Base-by-base conservation (phyloP, 805 yeast species). In the Monosporozyma solicola region DNA sequence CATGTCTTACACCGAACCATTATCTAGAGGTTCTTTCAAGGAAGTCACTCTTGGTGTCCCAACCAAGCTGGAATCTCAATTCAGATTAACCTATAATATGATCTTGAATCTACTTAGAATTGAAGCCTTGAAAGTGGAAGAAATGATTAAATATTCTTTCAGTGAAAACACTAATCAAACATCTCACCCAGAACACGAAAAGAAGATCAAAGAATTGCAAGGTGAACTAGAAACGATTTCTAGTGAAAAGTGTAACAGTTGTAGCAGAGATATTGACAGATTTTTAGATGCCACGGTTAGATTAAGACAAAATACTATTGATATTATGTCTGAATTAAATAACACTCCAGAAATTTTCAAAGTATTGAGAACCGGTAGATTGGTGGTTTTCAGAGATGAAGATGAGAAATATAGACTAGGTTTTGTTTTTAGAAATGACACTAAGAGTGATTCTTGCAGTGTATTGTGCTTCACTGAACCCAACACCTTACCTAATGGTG, bases 71-170 rank as follows among this genome's bases (percentile, higher is more conserved):
- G 83, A 84, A 57, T 87, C 96, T 6, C 98, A 94, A 65, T 94
- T 94, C 74, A 78, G 99, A 65, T 75, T 94, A 65, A 94, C 99
- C 0, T 94, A 94, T 69, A 91, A 87, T 61, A 94, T 94, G 98
- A 92, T 91, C 59, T 76, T 94, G 66, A 94, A 92, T 63, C 71
- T 94, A 56, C 74, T 94, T 59, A 80, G 99, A 66, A 90, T 94
- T 54, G 99, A 94, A 67, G 97, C 98, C 0, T 73, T 94, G 56
- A 80, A 85, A 60, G 98, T 94, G n/a, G 99, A 94, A 65, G 99
- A 94, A 66, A 94, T 94, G 96, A 92, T 94, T 61, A 92, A 91
- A 65, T 87, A 92, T 57, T 90, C 97, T 0, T 94, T 94, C 69
- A 82, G 95, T 70, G 99, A 94, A 65, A 91, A 94, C 63, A 76